Conservation (phyloP, 352 stramenopile genomes). For the Saprolegnia parasitica region DNA sequence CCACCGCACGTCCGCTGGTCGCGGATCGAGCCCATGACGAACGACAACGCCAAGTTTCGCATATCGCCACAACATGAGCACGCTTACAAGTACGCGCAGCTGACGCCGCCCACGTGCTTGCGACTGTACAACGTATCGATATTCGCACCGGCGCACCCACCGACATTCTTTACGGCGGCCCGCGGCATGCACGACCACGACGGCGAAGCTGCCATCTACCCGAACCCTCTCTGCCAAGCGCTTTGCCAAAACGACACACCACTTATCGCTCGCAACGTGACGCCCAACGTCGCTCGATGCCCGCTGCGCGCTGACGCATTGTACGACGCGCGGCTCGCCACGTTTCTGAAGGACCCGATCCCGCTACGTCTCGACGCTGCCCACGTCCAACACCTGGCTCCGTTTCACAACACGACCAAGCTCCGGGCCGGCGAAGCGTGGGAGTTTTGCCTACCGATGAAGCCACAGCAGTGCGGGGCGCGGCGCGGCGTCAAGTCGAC, state of each 20-base stretch:
- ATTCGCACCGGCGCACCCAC: not conserved
- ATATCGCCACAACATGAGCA: not conserved
- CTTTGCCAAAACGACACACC: not conserved
- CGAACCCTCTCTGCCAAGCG: not conserved
- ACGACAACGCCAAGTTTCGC: not conserved
- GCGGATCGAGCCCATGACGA: not conserved
- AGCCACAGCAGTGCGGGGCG: constrained; percentile 1
- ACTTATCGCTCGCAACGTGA: not conserved
- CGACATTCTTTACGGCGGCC: not conserved
- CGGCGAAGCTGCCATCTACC: not conserved
- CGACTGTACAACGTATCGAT: not conserved
- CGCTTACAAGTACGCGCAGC: not conserved
- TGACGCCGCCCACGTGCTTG: not conserved
- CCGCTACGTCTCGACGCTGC: not conserved
- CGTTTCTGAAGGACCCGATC: not conserved
- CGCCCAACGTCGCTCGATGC: not conserved
- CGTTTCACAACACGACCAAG: not conserved
- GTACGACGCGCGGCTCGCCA: not conserved
- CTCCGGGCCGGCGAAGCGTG: not conserved
- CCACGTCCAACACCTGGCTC: not conserved
- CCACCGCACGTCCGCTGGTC: not conserved
- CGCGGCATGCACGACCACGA: not conserved
- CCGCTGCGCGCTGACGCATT: not conserved
- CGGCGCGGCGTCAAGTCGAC: not conserved
- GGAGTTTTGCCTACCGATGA: constrained; percentile 2